Conservation (phyloP, 2,329 filamentous ascomycete genomes). For the Purpureocillium lavendulum region DNA sequence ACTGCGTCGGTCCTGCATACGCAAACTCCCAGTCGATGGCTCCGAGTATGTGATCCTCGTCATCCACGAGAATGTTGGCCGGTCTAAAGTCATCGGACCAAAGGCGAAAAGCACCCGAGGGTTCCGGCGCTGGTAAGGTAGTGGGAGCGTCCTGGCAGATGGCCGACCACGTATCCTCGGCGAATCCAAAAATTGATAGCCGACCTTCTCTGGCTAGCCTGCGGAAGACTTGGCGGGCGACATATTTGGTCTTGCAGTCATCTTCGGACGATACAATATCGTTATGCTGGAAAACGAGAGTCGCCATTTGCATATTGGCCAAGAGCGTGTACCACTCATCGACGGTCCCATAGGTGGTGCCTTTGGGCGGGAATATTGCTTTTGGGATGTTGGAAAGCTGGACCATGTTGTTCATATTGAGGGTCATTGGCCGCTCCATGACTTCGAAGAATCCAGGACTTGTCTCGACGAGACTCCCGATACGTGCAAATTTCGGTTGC, state of each 20-base stretch:
- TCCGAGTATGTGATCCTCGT: conserved; percentile 12
- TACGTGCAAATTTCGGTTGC: conserved; percentile 21
- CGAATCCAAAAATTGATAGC: conserved; percentile 18
- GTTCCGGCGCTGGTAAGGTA: conserved; percentile 9
- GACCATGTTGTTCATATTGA: conserved; percentile 32
- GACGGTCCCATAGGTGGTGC: conserved; percentile 14
- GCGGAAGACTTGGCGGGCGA: conserved; percentile 31
- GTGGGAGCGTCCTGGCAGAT: conserved; percentile 3
- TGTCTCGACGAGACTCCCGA: conserved; percentile 26
- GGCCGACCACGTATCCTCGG: conserved; percentile 21
- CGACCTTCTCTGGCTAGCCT: conserved; percentile 18
- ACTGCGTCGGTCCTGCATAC: conserved; percentile 24
- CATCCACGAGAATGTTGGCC: conserved; percentile 21
- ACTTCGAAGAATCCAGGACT: conserved; percentile 17
- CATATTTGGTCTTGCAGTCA: conserved; percentile 33
- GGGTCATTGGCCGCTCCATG: conserved; percentile 25
- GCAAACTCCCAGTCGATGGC: conserved; percentile 32
- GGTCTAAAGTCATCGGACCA: conserved; percentile 26
- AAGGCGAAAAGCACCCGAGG: conserved; percentile 14
- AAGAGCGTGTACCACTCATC: conserved; percentile 29
- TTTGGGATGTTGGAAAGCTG: conserved; percentile 15
- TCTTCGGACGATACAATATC: conserved; percentile 24
- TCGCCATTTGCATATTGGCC: conserved; percentile 30
- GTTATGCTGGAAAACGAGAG: conserved; percentile 31
- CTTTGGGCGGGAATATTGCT: conserved; percentile 11